Conservation (phyloP, 176 grass and related monocot species). For the Oryza glumipatula region DNA sequence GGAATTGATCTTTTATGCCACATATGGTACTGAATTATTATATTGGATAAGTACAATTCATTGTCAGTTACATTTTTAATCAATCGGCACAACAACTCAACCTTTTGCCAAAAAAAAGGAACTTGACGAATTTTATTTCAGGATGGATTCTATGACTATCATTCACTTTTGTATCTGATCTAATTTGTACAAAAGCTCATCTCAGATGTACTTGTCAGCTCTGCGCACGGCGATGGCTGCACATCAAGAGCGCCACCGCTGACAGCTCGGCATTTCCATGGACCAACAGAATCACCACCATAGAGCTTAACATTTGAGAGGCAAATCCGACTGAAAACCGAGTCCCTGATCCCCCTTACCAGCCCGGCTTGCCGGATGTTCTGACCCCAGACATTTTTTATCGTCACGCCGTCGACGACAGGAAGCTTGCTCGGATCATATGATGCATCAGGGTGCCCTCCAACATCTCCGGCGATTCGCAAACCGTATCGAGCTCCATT, state of each 20-base stretch:
- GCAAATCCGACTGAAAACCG: slow-evolving; percentile 67
- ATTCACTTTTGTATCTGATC: slow-evolving; percentile 18
- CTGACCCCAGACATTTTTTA: slow-evolving; percentile 71
- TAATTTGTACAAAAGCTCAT: slow-evolving; percentile 50
- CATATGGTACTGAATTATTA: background rate
- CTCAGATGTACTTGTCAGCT: slow-evolving; percentile 52
- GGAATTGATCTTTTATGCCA: background rate
- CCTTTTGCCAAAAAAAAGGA: background rate
- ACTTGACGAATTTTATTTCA: background rate
- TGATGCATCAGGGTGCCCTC: slow-evolving; percentile 58
- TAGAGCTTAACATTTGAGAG: slow-evolving; percentile 65
- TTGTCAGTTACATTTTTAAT: slow-evolving; percentile 26
- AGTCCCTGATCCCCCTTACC: slow-evolving; percentile 63
- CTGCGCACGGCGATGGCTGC: slow-evolving; percentile 58
- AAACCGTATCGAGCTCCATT: slow-evolving; percentile 57
- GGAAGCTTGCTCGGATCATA: slow-evolving; percentile 57
- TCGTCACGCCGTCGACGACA: slow-evolving; percentile 42
- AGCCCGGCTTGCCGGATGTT: slow-evolving; percentile 62
- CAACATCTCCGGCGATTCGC: slow-evolving; percentile 60
- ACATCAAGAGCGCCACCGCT: slow-evolving; percentile 58
- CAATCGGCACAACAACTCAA: background rate
- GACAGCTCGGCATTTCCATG: slow-evolving; percentile 64
- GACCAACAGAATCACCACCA: slow-evolving; percentile 6
- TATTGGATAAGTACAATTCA: background rate
- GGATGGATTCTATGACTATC: slow-evolving; percentile 13